phyloP scores from a whole-genome alignment of 2,329 filamentous ascomycete genomes.

The Rhinocladiella mackenziei region DNA sequence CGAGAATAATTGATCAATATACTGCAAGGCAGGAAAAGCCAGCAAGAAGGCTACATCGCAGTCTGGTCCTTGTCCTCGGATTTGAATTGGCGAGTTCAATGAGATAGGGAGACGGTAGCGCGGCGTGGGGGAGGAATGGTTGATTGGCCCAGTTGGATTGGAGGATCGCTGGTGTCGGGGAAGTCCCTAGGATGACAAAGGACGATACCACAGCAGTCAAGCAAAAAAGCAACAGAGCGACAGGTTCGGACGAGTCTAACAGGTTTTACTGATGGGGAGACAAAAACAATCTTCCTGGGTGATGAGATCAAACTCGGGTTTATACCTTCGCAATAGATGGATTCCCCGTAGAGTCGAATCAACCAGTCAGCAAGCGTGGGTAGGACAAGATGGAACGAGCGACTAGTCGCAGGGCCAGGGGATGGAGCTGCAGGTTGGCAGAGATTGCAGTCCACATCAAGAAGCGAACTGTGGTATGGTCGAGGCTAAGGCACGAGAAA shows the following conservation, averaged over 20 bases:
- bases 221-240: slow-evolving; percentile 4
- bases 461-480: slow-evolving; percentile 12
- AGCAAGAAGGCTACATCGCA: slow-evolving; percentile 12
- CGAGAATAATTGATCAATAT: too few relatives aligned
- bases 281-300: slow-evolving; percentile 5
- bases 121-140: slow-evolving; percentile 4
- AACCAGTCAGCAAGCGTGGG: slow-evolving; percentile 17
- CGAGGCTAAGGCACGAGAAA: slow-evolving; percentile 17
- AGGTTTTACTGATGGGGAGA: slow-evolving; percentile 8
- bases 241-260: not conserved
- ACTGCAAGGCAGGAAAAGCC: slow-evolving; percentile 6
- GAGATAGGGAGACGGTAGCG: slow-evolving; percentile 1
- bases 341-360: slow-evolving; percentile 1
- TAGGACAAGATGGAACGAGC: slow-evolving; percentile 11
- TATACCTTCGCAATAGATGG: slow-evolving; percentile 18
- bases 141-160: slow-evolving; percentile 4
- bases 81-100: slow-evolving; percentile 3
- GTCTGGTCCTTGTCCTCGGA: not conserved
- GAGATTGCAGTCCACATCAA: slow-evolving; percentile 22
- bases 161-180: slow-evolving; percentile 1
- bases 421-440: slow-evolving; percentile 19
- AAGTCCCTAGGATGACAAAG: not conserved
- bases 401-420: slow-evolving; percentile 15
- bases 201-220: slow-evolving; percentile 1
- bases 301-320: slow-evolving; percentile 17